Evolutionary conservation across 495 filamentous ascomycete species (phyloP), one percentile per base, ranked within the genome.

Genomic region (Aspergillus nanangensis): DNA sequence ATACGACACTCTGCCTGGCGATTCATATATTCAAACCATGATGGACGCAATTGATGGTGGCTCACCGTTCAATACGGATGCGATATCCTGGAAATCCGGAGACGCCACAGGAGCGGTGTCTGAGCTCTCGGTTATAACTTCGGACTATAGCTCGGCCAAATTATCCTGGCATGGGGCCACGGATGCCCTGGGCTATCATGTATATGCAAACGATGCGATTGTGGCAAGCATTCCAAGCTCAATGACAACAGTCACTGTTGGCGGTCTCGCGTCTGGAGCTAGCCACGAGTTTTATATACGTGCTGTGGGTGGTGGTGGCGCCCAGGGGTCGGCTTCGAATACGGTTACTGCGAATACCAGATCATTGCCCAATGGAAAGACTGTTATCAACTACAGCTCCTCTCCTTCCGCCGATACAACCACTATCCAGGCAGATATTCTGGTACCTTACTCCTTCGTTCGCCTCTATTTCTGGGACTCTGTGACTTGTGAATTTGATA

Each of bases 391-490:
- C 14, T 39, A 44, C 47, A 10, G 39, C 9, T 50, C 47, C 22
- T 33, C 34, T 38, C 40, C 47, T 19, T 22, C 21, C 10, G 34
- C 44, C 2, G 31, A 38, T 34, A 44, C 45, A 7, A 48, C 40
- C 15, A 45, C 45, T 20, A 41, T 48, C 40, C 19, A 33, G 15
- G 51, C 51, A 2, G 51, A 53, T 20, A 36, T 53, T 15, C 45
- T 53, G 4, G 45, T 53, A n/a, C 45, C 51, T 2, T 48, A 45
- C 41, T 25, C 51, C n/a, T 48, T 48, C 29, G 25, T 53, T 27
- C 51, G 45, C 31, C 35, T 53, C 17, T 53, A 44, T 27, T 2
- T 53, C 39, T 38, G 37, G 39, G 34, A 44, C 34, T 39, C 44
- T 32, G 44, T 44, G 39, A 39, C 33, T 11, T 44, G 33, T 23